Conservation (phyloP, 164 flowering plant genomes). For the Magnolia officinalis region DNA sequence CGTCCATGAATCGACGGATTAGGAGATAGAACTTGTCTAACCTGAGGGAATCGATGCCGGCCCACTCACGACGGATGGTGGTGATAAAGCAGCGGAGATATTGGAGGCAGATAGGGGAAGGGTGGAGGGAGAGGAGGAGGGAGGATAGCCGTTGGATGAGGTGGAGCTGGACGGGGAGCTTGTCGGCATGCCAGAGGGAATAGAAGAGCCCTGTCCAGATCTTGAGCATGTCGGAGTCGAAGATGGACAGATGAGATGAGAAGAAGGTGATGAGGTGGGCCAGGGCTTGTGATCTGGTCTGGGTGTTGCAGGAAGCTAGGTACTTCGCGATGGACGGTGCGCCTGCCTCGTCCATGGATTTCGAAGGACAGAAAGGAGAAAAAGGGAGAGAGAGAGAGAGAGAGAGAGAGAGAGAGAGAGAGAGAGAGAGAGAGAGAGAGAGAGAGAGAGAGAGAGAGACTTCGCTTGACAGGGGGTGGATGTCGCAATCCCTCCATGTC, state of each 20-base stretch:
- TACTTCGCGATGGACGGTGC: conserved; percentile 38
- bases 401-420: too few relatives aligned
- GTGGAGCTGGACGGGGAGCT: conserved; percentile 38
- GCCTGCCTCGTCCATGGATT: background rate
- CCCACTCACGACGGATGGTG: conserved; percentile 91
- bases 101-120: conserved; percentile 33
- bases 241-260: conserved; percentile 34
- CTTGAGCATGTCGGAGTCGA: conserved; percentile 59
- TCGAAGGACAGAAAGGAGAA: background rate
- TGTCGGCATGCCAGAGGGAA: conserved; percentile 46
- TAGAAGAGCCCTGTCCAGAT: conserved; percentile 94
- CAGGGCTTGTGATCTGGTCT: conserved; percentile 47
- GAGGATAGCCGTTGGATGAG: conserved; percentile 58
- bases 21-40: conserved; percentile 82
- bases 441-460: too few relatives aligned
- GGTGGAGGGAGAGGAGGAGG: conserved; percentile 28
- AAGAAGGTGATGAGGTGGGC: conserved; percentile 50
- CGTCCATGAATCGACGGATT: conserved; percentile 53
- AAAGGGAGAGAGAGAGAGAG: background rate
- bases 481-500: too few relatives aligned
- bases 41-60: conserved; percentile 72
- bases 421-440: too few relatives aligned
- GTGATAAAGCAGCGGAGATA: conserved; percentile 59
- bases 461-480: too few relatives aligned
- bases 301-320: conserved; percentile 62